These are phyloP conservation scores for Otatea glauca DNA, from an alignment of 176 grass and related monocot species.

Conservation along the genomic window DNA sequence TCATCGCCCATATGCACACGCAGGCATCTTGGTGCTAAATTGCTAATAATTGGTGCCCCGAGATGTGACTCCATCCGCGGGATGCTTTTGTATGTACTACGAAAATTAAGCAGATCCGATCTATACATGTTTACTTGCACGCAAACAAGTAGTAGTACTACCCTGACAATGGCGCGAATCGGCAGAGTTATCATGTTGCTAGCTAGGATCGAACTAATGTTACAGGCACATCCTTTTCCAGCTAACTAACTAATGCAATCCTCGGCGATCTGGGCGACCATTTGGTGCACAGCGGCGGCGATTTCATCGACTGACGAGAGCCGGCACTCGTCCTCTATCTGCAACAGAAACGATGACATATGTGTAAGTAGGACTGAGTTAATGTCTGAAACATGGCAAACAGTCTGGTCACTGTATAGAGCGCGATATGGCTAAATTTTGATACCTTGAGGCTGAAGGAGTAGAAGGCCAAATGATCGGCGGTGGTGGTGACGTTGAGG, in stretches of 20 bases:
- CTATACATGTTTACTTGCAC: conserved; percentile 52
- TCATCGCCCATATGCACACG: conserved; percentile 29
- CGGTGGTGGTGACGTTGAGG: conserved; percentile 58
- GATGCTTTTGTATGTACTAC: conserved; percentile 7
- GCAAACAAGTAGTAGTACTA: conserved; percentile 38
- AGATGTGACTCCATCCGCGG: conserved; percentile 14
- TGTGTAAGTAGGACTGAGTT: background rate
- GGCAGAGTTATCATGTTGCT: conserved; percentile 4
- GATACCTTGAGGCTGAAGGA: conserved; percentile 61
- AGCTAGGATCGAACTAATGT: conserved; percentile 23
- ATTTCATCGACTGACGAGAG: conserved; percentile 77
- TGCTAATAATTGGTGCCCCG: conserved; percentile 31
- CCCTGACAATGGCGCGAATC: conserved; percentile 37
- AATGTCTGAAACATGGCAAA: background rate
- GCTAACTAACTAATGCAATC: conserved; percentile 36
- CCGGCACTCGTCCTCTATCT: conserved; percentile 74
- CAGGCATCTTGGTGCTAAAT: background rate
- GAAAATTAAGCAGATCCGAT: conserved; percentile 28
- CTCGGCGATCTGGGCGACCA: conserved; percentile 47
- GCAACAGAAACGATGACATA: background rate
- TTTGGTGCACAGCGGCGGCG: conserved; percentile 69
- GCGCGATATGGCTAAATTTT: background rate
- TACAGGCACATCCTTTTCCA: conserved; percentile 4
- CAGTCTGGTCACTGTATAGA: background rate
- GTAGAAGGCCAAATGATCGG: conserved; percentile 45